Conservation (phyloP, 768 basidiomycete species). For the Termitomyces sp. region DNA sequence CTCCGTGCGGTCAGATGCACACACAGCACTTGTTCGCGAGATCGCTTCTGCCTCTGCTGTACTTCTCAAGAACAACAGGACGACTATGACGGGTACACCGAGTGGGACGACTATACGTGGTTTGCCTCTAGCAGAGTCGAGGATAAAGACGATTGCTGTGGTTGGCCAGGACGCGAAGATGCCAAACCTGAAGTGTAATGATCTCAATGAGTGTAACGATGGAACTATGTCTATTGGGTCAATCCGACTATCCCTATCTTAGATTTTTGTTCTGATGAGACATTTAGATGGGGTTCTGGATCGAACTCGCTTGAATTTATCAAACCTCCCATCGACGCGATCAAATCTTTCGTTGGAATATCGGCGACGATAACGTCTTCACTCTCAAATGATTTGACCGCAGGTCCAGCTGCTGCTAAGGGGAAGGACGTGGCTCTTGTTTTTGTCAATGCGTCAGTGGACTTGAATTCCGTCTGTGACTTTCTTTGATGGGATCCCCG, state of each 20-base stretch:
- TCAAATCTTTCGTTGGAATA: conserved; percentile 40
- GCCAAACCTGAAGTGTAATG: conserved; percentile 46
- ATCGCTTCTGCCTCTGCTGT: conserved; percentile 69
- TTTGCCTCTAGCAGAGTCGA: conserved; percentile 44
- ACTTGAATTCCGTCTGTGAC: too few relatives aligned
- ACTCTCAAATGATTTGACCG: too few relatives aligned
- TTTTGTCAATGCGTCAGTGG: too few relatives aligned
- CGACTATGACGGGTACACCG: conserved; percentile 31
- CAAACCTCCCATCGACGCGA: conserved; percentile 46
- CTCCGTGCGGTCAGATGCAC: conserved; percentile 40
- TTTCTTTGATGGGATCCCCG: too few relatives aligned
- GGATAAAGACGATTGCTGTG: conserved; percentile 56
- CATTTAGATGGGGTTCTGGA: conserved; percentile 47
- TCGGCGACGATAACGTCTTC: too few relatives aligned
- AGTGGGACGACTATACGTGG: conserved; percentile 36
- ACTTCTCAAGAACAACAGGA: conserved; percentile 62
- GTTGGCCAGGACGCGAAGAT: conserved; percentile 58
- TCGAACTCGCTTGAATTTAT: conserved; percentile 46
- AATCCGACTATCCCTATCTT: conserved; percentile 23
- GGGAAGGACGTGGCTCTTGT: too few relatives aligned
- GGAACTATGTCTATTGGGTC: conserved; percentile 65
- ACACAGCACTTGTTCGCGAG: conserved; percentile 54
- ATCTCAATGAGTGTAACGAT: conserved; percentile 51
- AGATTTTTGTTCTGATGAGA: neutral
- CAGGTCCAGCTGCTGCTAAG: too few relatives aligned